Evolutionary conservation across 192 early-diverging fungal species (phyloP), one percentile per base, ranked within the genome.

Genomic region (Coemansia sp.): DNA sequence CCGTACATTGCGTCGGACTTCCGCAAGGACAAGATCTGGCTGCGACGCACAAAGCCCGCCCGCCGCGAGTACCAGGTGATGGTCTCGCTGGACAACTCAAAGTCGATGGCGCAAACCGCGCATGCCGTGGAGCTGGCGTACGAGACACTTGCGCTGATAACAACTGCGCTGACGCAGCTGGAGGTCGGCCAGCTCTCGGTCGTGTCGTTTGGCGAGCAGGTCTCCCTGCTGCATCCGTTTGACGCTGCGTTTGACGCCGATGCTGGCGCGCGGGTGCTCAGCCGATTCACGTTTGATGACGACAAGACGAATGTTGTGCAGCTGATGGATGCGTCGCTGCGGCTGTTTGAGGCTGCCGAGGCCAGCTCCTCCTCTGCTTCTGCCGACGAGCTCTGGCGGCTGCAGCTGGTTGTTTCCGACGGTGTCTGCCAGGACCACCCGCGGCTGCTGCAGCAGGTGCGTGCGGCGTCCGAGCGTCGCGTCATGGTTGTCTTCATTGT

Each of bases 11-110:
- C 98, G 8, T 91, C 89, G 46, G 91, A 97, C 75, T 99, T 96
- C 88, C 97, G 96, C 84, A 99, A 99, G 84, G 98, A 99, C 84
- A 99, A 99, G 86, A 99, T 99, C 70, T 99, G 98, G 98, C 81
- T 99, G 64, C 88, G 96, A 9, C 89, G 98, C 53, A 98, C 96
- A 20, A 97, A 96, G 78, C 96, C 95, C 17, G 93, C 91, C 68
- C 96, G 98, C 69, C 88, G 98, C 55, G 92, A 93, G 67, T 99
- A 99, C 84, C 96, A 99, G 80, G 92, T 99, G 46, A 93, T 99
- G 92, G 90, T 99, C 32, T 87, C 96, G 5, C 88, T 99, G 41
- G 98, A 99, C 74, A 97, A 99, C 78, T 98, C 95, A 55, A 90
- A 90, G 65, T 99, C 98, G 40, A 99, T 99, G 98, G 89, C 92